Conservation (phyloP, 768 basidiomycete genomes). For the Serendipita sp. region DNA sequence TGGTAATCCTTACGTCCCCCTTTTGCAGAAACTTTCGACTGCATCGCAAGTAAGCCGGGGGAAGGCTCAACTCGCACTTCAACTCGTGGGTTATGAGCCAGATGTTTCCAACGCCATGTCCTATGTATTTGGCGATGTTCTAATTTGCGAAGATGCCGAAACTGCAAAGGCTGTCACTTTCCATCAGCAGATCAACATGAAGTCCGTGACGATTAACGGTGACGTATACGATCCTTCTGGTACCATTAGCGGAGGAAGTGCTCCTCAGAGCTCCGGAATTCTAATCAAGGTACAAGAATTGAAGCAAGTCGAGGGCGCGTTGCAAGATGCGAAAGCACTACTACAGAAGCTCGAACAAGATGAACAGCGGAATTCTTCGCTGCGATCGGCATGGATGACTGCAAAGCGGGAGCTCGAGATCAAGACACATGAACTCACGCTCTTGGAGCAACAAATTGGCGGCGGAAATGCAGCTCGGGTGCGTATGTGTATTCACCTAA, state of each 20-base stretch:
- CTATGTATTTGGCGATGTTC: slow-evolving; percentile 83
- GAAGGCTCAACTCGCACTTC: slow-evolving; percentile 75
- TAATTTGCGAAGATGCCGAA: slow-evolving; percentile 79
- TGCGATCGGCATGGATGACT: slow-evolving; percentile 44
- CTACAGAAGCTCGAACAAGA: slow-evolving; percentile 39
- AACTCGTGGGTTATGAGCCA: slow-evolving; percentile 64
- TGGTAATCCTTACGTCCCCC: not conserved
- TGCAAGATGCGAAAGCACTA: slow-evolving; percentile 31
- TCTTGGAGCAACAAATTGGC: slow-evolving; percentile 70
- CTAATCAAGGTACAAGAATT: slow-evolving; percentile 76
- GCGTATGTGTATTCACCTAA: slow-evolving; percentile 15
- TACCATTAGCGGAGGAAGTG: slow-evolving; percentile 79
- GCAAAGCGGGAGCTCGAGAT: slow-evolving; percentile 62
- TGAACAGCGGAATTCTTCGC: slow-evolving; percentile 33
- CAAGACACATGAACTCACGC: slow-evolving; percentile 68
- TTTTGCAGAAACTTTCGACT: slow-evolving; percentile 53
- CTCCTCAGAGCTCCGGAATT: slow-evolving; percentile 56
- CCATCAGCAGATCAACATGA: slow-evolving; percentile 43
- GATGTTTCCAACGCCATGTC: slow-evolving; percentile 80
- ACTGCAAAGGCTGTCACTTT: slow-evolving; percentile 84
- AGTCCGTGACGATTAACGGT: slow-evolving; percentile 84
- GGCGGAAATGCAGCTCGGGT: slow-evolving; percentile 85
- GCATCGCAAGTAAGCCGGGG: slow-evolving; percentile 59
- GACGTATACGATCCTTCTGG: slow-evolving; percentile 96
- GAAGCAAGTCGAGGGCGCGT: slow-evolving; percentile 43